phyloP scores from a whole-genome alignment of 495 filamentous ascomycete genomes.

The Neurospora sp. region DNA sequence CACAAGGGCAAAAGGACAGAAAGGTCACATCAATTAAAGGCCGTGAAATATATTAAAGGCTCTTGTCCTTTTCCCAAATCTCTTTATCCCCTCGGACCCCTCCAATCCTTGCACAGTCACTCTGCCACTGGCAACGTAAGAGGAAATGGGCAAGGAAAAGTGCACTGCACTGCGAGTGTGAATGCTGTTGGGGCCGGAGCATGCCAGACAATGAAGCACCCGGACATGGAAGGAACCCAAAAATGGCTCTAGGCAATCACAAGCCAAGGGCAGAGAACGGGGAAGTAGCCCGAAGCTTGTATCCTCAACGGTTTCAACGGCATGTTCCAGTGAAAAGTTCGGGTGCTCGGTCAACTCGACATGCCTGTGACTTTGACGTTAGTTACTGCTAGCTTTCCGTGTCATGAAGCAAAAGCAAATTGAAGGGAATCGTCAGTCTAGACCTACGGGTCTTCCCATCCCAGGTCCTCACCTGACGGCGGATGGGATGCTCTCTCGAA shows the following conservation, averaged over 20 bases:
- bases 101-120: background rate
- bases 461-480: background rate
- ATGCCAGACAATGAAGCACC: slow-evolving; percentile 21
- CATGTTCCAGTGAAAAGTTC: background rate
- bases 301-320: background rate
- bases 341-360: background rate
- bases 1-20: background rate
- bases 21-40: slow-evolving; percentile 21
- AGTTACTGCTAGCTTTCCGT: background rate
- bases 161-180: background rate
- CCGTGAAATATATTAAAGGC: slow-evolving; percentile 13
- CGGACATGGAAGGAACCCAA: slow-evolving; percentile 25
- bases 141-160: background rate
- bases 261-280: background rate
- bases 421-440: background rate
- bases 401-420: background rate
- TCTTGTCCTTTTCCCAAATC: slow-evolving; percentile 1
- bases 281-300: background rate
- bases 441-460: background rate
- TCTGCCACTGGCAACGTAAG: background rate
- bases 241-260: background rate
- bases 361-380: background rate
- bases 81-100: slow-evolving; percentile 13
- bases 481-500: background rate
- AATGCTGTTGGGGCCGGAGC: background rate